Evolutionary conservation across 345 rosid species (phyloP).

Genomic region (Hibiscus mutabilis): DNA sequence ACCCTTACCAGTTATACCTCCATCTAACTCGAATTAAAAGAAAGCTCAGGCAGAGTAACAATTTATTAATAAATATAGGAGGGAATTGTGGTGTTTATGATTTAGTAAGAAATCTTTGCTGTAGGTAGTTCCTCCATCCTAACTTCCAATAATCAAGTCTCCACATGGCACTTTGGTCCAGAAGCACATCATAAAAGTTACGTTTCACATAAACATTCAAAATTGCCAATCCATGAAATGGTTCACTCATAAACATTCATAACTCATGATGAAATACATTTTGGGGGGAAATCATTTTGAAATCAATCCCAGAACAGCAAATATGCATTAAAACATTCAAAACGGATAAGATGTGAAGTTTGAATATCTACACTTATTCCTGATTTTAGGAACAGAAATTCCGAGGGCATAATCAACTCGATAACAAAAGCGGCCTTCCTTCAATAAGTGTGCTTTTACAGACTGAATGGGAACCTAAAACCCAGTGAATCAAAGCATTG

Average conservation of each 20-base stretch:
- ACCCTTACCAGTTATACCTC: not conserved
- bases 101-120: not conserved
- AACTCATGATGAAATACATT: not conserved
- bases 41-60: not conserved
- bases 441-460: slow-evolving; percentile 71
- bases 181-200: too few relatives aligned
- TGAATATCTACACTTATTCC: not conserved
- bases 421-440: slow-evolving; percentile 23
- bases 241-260: not conserved
- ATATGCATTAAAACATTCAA: not conserved
- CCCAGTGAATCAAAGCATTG: slow-evolving; percentile 1
- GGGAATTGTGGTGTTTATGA: slow-evolving; percentile 10
- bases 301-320: not conserved
- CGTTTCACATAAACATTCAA: not conserved
- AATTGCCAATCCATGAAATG: not conserved
- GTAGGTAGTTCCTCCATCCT: too few relatives aligned
- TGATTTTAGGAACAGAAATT: not conserved
- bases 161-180: too few relatives aligned
- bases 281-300: not conserved
- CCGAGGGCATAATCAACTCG: not conserved
- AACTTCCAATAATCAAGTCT: not conserved
- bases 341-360: not conserved
- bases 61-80: slow-evolving; percentile 17
- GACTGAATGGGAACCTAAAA: slow-evolving; percentile 71
- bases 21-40: not conserved